These are phyloP conservation scores for Trichomonascaceae sp. DNA, from an alignment of 1,139 yeast species.

Conservation along the genomic window DNA sequence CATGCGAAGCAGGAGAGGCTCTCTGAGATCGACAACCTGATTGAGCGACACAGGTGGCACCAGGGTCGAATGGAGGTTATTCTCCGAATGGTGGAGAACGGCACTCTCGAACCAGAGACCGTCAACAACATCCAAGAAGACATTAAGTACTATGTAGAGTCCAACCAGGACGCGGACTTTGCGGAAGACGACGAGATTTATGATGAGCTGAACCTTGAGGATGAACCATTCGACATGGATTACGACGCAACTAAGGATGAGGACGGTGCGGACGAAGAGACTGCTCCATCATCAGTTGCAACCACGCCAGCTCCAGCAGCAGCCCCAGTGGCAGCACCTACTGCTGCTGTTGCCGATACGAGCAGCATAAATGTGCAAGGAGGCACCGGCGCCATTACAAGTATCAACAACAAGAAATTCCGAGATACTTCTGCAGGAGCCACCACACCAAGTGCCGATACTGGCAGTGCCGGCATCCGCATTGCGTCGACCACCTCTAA, in stretches of 20 bases:
- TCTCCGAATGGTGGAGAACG: conserved; percentile 68
- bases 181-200: conserved; percentile 91
- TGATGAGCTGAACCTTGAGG: conserved; percentile 72
- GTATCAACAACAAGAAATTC: too few relatives aligned
- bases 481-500: too few relatives aligned
- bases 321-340: too few relatives aligned
- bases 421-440: too few relatives aligned
- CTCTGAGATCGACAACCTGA: conserved; percentile 46
- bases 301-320: conserved; percentile 1
- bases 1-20: conserved; percentile 40
- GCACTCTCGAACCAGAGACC: conserved; percentile 67
- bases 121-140: conserved; percentile 79
- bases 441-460: too few relatives aligned
- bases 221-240: conserved; percentile 36
- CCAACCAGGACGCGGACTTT: conserved; percentile 91
- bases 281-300: conserved; percentile 1
- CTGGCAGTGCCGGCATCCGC: too few relatives aligned
- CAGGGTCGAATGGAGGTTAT: conserved; percentile 65
- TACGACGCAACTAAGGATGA: conserved; percentile 29
- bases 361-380: too few relatives aligned
- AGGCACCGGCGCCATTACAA: conserved; percentile 1
- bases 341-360: too few relatives aligned
- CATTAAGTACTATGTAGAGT: conserved; percentile 85
- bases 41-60: conserved; percentile 75
- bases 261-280: conserved; percentile 25